Evolutionary conservation across 1,284 basidiomycete genomes (phyloP).

Genomic region (Entoloma clypeatum): DNA sequence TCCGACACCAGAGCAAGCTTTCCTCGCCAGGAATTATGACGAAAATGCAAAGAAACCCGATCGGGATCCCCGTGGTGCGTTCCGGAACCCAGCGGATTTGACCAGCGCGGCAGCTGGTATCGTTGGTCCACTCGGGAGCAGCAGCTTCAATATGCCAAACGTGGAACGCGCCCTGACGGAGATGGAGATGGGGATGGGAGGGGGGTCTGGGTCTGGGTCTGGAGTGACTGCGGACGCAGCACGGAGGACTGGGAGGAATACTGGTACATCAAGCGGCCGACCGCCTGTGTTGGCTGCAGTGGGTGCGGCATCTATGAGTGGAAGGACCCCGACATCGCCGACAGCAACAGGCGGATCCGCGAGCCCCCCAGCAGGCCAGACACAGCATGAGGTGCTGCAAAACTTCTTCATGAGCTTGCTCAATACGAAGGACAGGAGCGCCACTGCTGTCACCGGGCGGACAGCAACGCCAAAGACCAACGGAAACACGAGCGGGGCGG

Average conservation of each 20-base stretch:
- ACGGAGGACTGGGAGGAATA: slow-evolving; percentile 30
- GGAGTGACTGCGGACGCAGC: slow-evolving; percentile 28
- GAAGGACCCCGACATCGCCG: slow-evolving; percentile 38
- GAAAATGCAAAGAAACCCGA: slow-evolving; percentile 85
- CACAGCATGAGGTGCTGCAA: slow-evolving; percentile 78
- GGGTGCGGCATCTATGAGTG: slow-evolving; percentile 26
- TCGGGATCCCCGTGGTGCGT: slow-evolving; percentile 83
- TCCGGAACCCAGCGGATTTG: slow-evolving; percentile 67
- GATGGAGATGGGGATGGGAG: slow-evolving; percentile 61
- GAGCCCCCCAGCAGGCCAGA: slow-evolving; percentile 50
- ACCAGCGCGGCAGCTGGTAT: slow-evolving; percentile 56
- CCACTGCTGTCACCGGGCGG: slow-evolving; percentile 19
- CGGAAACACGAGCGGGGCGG: slow-evolving; percentile 26
- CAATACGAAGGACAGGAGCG: slow-evolving; percentile 58
- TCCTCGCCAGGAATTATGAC: slow-evolving; percentile 86
- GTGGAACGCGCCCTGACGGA: slow-evolving; percentile 84
- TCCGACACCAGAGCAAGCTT: slow-evolving; percentile 80
- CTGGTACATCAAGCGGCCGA: slow-evolving; percentile 22
- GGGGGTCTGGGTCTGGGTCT: slow-evolving; percentile 27
- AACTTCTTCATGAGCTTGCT: slow-evolving; percentile 84
- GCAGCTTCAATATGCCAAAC: slow-evolving; percentile 76
- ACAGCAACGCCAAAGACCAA: slow-evolving; percentile 28
- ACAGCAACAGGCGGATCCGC: slow-evolving; percentile 41
- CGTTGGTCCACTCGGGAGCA: slow-evolving; percentile 86
- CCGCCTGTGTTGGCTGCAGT: slow-evolving; percentile 32